phyloP scores from a whole-genome alignment of 768 basidiomycete genomes.

The Tricholomella constricta region DNA sequence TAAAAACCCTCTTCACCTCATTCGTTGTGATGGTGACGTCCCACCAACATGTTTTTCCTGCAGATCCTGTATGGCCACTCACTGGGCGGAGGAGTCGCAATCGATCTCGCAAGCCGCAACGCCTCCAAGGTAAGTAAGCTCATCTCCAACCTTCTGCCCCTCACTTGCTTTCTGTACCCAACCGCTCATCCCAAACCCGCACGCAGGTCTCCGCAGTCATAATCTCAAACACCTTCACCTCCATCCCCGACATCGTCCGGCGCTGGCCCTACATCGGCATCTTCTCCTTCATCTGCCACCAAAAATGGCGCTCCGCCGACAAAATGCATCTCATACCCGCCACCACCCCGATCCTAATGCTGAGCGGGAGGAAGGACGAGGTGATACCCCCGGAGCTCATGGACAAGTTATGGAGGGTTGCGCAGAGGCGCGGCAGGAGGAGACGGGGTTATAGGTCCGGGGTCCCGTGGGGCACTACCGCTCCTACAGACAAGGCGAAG shows the following conservation, averaged over 20 bases:
- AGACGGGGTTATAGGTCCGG: no score
- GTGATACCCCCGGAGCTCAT: slow-evolving; percentile 68
- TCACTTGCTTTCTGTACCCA: no score
- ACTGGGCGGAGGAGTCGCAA: slow-evolving; percentile 87
- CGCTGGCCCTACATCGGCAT: slow-evolving; percentile 65
- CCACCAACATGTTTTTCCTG: no score
- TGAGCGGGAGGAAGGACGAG: slow-evolving; percentile 64
- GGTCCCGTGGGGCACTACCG: no score
- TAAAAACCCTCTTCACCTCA: slow-evolving; percentile 39
- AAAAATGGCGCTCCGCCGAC: slow-evolving; percentile 77
- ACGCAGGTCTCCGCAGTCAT: slow-evolving; percentile 71
- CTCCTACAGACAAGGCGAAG: no score
- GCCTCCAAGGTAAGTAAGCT: slow-evolving; percentile 59
- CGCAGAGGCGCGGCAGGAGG: slow-evolving; percentile 39
- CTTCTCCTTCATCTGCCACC: slow-evolving; percentile 72
- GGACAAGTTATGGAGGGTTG: slow-evolving; percentile 57
- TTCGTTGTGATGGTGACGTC: no score
- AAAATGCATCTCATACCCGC: slow-evolving; percentile 59
- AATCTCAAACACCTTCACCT: slow-evolving; percentile 88
- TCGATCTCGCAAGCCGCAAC: slow-evolving; percentile 78
- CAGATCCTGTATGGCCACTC: slow-evolving; percentile 77
- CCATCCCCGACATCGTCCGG: slow-evolving; percentile 71
- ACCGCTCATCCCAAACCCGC: background rate
- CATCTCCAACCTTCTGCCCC: no score
- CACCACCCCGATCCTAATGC: slow-evolving; percentile 67